phyloP scores from a whole-genome alignment of 768 basidiomycete species.

The Cyclocybe cylindracea region DNA sequence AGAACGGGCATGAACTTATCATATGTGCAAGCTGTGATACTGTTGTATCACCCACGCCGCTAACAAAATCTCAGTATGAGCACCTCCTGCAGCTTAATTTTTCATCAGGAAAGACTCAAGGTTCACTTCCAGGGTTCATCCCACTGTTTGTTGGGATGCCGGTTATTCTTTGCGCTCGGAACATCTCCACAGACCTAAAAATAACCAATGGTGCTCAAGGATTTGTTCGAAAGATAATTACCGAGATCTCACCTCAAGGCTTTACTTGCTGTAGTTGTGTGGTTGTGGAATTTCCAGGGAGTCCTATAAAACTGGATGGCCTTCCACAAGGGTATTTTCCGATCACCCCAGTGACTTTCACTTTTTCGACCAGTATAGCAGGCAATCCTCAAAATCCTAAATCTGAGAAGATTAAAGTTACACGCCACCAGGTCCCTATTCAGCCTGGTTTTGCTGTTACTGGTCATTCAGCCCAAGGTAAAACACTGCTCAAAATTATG shows the following conservation, averaged over 20 bases:
- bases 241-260: slow-evolving; percentile 12
- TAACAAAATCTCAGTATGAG: too few relatives aligned
- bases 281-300: slow-evolving; percentile 5
- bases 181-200: slow-evolving; percentile 29
- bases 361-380: background rate
- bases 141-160: slow-evolving; percentile 29
- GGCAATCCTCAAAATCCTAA: background rate
- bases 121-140: slow-evolving; percentile 20
- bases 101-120: background rate
- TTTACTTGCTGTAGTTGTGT: background rate
- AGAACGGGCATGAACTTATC: background rate
- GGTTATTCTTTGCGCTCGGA: slow-evolving; percentile 22
- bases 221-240: slow-evolving; percentile 15
- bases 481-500: slow-evolving; percentile 20
- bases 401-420: background rate
- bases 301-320: slow-evolving; percentile 10
- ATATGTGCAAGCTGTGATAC: background rate
- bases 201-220: slow-evolving; percentile 32
- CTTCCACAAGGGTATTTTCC: slow-evolving; percentile 19
- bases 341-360: slow-evolving; percentile 14
- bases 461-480: slow-evolving; percentile 31
- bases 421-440: slow-evolving; percentile 19
- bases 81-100: background rate
- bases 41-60: too few relatives aligned
- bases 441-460: slow-evolving; percentile 31